These are phyloP conservation scores for Syzygium oleosum DNA, from an alignment of 345 rosid species.

Conservation along the genomic window DNA sequence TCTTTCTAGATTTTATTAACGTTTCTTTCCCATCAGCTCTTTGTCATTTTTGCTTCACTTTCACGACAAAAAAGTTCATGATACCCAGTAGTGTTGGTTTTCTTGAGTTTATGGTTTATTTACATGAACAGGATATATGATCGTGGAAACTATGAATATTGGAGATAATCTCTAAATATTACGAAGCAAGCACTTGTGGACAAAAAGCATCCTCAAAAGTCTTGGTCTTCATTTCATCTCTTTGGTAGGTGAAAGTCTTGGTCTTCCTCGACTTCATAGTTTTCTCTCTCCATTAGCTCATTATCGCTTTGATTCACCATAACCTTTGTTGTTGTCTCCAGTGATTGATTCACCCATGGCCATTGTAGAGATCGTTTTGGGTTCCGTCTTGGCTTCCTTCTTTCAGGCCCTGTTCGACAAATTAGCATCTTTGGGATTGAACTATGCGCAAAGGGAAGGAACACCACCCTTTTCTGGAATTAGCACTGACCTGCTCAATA, in stretches of 20 bases:
- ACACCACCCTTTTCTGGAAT: neutral
- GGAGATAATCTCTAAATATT: too few relatives aligned
- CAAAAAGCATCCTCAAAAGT: neutral
- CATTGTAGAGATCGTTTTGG: neutral
- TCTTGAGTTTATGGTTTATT: too few relatives aligned
- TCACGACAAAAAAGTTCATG: too few relatives aligned
- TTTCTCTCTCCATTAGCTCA: neutral
- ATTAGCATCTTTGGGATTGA: neutral
- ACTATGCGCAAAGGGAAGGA: neutral
- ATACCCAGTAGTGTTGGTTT: too few relatives aligned
- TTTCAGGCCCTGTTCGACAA: neutral
- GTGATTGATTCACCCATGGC: neutral
- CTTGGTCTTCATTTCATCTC: too few relatives aligned
- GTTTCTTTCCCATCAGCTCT: too few relatives aligned
- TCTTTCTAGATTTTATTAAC: too few relatives aligned
- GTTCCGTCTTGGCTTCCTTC: neutral
- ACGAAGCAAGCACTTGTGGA: rapidly evolving
- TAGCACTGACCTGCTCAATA: neutral
- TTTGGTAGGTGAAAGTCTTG: neutral
- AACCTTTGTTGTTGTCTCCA: neutral
- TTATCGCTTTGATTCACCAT: neutral
- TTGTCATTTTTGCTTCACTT: too few relatives aligned
- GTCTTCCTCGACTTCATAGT: neutral
- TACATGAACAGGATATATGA: too few relatives aligned
- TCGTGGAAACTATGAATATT: too few relatives aligned